Evolutionary conservation across 345 rosid genomes (phyloP), one percentile per base, ranked within the genome.

Genomic region (Hevea brasiliensis): DNA sequence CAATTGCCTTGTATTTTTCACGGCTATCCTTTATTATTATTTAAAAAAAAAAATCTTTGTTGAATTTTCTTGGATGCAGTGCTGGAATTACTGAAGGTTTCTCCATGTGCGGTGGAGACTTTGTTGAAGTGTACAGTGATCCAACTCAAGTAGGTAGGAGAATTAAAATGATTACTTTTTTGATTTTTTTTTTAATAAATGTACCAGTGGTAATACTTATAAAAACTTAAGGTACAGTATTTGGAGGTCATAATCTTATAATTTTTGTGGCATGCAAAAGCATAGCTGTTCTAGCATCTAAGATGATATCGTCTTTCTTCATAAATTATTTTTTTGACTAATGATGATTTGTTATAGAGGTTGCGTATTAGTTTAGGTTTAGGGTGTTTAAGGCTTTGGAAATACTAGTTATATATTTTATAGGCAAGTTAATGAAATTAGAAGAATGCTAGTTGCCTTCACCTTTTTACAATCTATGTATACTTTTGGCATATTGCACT

Each of bases 41-140:
- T 68, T 68, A n/a, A 66, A 1, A 11, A 40, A 62, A 44, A 11
- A 40, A 62, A 44, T 60, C 12, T 14, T 44, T 24, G 12, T 72
- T 71, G 70, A 41, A 71, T 65, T 62, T 67, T 53, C 60, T 68
- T 73, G 15, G 60, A 69, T 80, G 83, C 93, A 95, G 99, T 89
- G 98, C 90, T 71, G 99, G 98, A 79, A 95, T 95, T 68, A 91
- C 99, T 21, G 90, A 92, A 82, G 99, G 98, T 56, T 95, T 95
- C 83, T 92, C 99, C 45, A 95, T 95, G 97, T 95, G 99, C 51
- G 99, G 98, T 62, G 99, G 98, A 40, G 99, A 95, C 84, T 92
- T 95, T 84, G 87, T 95, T 82, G 99, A 95, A 81, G 99, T 95
- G 44, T 95, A 95, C 77, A 81, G 74, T 60, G 99, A 95, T 70